Evolutionary conservation across 202 grass and related monocot species (phyloP).

Genomic region (Dendrocalamus latiflorus): DNA sequence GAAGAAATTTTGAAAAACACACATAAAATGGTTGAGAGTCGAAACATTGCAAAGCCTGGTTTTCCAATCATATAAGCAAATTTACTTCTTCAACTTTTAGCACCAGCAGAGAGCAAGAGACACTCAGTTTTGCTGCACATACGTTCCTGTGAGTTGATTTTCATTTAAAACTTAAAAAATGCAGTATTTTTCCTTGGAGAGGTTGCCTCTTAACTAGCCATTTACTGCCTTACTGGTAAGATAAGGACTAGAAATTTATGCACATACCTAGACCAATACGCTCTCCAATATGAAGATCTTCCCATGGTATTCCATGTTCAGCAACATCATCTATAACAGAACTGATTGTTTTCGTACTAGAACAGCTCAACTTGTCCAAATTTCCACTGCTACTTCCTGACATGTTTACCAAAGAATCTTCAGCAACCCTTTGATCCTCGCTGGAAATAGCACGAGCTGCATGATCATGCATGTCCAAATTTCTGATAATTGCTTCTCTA

Average conservation of each 20-base stretch:
- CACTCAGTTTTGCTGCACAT: neutral
- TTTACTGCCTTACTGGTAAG: neutral
- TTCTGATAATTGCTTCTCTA: too few relatives aligned
- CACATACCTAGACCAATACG: slow-evolving; percentile 95
- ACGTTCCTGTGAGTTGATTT: neutral
- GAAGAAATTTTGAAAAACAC: neutral
- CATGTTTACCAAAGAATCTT: too few relatives aligned
- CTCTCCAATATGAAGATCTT: slow-evolving; percentile 92
- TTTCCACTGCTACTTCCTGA: slow-evolving; percentile 35
- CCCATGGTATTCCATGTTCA: slow-evolving; percentile 92
- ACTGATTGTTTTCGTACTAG: slow-evolving; percentile 54
- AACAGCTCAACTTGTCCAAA: slow-evolving; percentile 36
- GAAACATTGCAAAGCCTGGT: neutral
- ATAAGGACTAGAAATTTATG: slow-evolving; percentile 3
- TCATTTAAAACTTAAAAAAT: slow-evolving; percentile 9
- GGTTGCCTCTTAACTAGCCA: neutral
- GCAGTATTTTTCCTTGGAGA: neutral
- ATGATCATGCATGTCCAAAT: too few relatives aligned
- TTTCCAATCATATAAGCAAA: neutral
- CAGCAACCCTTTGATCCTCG: too few relatives aligned
- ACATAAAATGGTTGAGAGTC: neutral
- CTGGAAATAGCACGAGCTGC: too few relatives aligned
- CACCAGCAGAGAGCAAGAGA: too few relatives aligned
- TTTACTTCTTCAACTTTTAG: neutral
- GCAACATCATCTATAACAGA: too few relatives aligned